These are phyloP conservation scores for Globisporangium polare DNA, from an alignment of 352 stramenopile genomes.

Conservation along the genomic window DNA sequence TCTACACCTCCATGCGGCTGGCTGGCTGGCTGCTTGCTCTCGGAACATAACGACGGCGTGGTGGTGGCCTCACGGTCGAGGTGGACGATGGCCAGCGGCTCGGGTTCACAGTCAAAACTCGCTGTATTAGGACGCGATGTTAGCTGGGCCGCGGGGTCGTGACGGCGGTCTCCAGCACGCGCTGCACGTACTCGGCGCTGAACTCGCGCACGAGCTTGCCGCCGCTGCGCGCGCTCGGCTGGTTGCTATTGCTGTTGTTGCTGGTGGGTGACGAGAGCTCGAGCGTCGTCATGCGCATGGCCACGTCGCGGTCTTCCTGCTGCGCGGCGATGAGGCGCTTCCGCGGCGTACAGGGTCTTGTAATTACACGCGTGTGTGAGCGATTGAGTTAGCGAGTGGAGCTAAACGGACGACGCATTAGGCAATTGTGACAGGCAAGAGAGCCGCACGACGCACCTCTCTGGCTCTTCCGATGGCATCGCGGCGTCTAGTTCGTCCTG, in stretches of 20 bases:
- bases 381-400: background rate
- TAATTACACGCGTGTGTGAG: background rate
- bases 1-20: no score
- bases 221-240: no score
- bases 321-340: conserved; percentile 59
- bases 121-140: background rate
- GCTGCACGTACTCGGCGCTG: conserved; percentile 5
- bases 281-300: conserved; percentile 6
- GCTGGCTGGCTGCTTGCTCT: no score
- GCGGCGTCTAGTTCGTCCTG: background rate
- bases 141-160: background rate
- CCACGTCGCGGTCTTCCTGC: conserved; percentile 47
- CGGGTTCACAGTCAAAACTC: no score
- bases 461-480: conserved; percentile 7
- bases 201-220: background rate
- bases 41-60: no score
- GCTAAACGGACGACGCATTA: background rate
- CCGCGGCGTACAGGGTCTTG: conserved; percentile 62
- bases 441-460: conserved; percentile 1
- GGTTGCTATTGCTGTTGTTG: conserved; percentile 1
- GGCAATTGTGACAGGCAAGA: no score
- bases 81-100: no score
- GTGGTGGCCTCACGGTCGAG: no score
- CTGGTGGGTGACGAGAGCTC: conserved; percentile 1
- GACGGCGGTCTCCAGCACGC: background rate